A percentile compares a stretch with the other conserved stretches of the same genome.
phyloP scores from a whole-genome alignment of 1,284 basidiomycete species.

The Sporisorium reilianum region DNA sequence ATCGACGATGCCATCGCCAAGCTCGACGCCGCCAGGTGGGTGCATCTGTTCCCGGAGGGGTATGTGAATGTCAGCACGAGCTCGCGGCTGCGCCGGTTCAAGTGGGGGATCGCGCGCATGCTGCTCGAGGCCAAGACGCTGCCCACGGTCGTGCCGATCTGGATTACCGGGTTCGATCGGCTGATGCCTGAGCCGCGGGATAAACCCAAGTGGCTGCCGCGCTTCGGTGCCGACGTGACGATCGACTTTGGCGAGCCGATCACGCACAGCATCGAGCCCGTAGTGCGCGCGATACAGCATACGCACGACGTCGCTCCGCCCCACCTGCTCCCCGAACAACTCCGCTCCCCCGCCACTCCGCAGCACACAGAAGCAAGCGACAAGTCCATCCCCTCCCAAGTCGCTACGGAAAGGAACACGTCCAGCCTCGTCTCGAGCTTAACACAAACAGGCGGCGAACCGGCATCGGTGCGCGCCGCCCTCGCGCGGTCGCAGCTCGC shows the following conservation, averaged over 20 bases:
- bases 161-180: slow-evolving; percentile 78
- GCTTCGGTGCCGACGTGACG: slow-evolving; percentile 54
- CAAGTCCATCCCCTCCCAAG: slow-evolving; percentile 21
- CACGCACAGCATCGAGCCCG: slow-evolving; percentile 23
- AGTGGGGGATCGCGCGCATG: slow-evolving; percentile 90
- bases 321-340: slow-evolving; percentile 22
- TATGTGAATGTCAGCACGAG: slow-evolving; percentile 80
- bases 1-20: slow-evolving; percentile 84
- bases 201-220: slow-evolving; percentile 58
- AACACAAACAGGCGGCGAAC: too few relatives aligned
- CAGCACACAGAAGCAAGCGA: not conserved
- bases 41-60: slow-evolving; percentile 94
- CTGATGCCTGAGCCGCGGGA: slow-evolving; percentile 66
- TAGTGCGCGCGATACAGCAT: slow-evolving; percentile 19
- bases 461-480: slow-evolving; percentile 3
- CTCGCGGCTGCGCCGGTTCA: slow-evolving; percentile 81
- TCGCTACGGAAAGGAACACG: slow-evolving; percentile 34
- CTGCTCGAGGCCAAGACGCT: slow-evolving; percentile 42
- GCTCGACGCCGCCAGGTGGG: slow-evolving; percentile 86
- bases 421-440: slow-evolving; percentile 14
- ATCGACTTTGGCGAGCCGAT: slow-evolving; percentile 64
- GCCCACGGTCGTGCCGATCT: slow-evolving; percentile 92
- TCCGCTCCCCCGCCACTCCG: not conserved
- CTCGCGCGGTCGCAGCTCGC: slow-evolving; percentile 42
- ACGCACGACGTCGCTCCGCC: slow-evolving; percentile 22